phyloP scores from a whole-genome alignment of 2,329 filamentous ascomycete species.

The Shiraia sp. region DNA sequence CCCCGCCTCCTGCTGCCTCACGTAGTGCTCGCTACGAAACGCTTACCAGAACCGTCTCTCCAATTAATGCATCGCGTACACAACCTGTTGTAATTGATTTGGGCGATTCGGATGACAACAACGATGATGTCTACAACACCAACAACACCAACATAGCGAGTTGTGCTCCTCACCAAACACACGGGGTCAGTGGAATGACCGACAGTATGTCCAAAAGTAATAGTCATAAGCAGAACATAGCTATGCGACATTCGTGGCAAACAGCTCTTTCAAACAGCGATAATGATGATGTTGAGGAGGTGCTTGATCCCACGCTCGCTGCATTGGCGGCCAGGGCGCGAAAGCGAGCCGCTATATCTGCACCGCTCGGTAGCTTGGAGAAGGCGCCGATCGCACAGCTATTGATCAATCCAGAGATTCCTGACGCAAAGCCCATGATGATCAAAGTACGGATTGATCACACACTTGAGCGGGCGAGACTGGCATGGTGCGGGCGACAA shows the following conservation, averaged over 20 bases:
- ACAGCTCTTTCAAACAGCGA: constrained; percentile 21
- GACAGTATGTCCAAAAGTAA: background rate
- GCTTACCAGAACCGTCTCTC: constrained; percentile 22
- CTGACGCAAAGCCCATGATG: constrained; percentile 62
- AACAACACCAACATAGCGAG: too few relatives aligned
- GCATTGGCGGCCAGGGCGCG: constrained; percentile 32
- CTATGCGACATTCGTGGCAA: constrained; percentile 9
- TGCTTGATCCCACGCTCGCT: constrained; percentile 33
- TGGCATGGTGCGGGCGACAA: constrained; percentile 71
- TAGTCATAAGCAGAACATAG: constrained; percentile 3
- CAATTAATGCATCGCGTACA: constrained; percentile 7
- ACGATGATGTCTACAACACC: too few relatives aligned
- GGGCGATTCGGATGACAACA: constrained; percentile 26
- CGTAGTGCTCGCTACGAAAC: constrained; percentile 36
- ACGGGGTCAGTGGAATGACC: too few relatives aligned
- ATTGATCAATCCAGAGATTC: constrained; percentile 69
- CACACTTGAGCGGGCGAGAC: constrained; percentile 66
- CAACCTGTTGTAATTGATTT: constrained; percentile 29
- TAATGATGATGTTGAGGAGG: constrained; percentile 31
- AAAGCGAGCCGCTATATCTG: constrained; percentile 21
- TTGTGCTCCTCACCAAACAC: too few relatives aligned
- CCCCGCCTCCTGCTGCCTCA: constrained; percentile 17
- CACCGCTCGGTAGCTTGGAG: constrained; percentile 6
- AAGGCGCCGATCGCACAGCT: constrained; percentile 57
- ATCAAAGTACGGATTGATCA: constrained; percentile 70